Evolutionary conservation across 2,329 filamentous ascomycete genomes (phyloP), one percentile per base, ranked within the genome.

Genomic region (Colletotrichum sp.): DNA sequence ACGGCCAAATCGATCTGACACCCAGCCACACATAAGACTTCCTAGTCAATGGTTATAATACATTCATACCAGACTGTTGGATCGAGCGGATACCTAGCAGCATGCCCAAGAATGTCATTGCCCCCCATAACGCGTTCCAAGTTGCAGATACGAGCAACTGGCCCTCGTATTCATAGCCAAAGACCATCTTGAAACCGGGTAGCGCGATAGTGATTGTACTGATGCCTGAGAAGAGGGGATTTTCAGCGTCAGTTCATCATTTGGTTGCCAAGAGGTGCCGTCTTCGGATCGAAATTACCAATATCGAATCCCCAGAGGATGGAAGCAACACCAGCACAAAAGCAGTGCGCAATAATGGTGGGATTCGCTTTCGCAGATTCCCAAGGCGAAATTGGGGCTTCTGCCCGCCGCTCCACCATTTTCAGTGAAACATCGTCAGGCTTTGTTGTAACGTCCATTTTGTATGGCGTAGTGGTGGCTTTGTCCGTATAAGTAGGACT

Each of bases 161-260:
- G 60, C 82, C 82, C 16, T 82, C 75, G 61, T 80, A 78, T 74
- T 79, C 77, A 32, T 78, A 78, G 2, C 82, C 82, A 67, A 84
- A 84, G 36, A 83, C 82, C 63, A 81, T 81, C 67, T 83, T 80
- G 70, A 84, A 84, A 68, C 83, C 82, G 13, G 82, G 81, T 71
- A 83, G 82, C 16, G 82, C 82, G 65, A 38, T 66, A 18, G 34
- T 66, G 7, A 66, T 66, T 30, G 32, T 66, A 28, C 63, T 48
- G 63, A 66, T 28, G n/a, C 63, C 63, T 66, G 63, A 7, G 12
- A 18, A 6, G 26, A 36, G 15, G 7, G 7, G 8, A 4, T 6
- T 36, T 8, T 36, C 34, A 36, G 34, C 34, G 15, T 16, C 34
- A 16, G 6, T 16, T 6, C 15, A 6, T 36, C 1, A 36, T 4